A percentile compares a stretch with the other conserved stretches of the same genome.
These are phyloP conservation scores for Xylariomycetidae sp. DNA, from an alignment of 2,329 filamentous ascomycete genomes.

Conservation along the genomic window DNA sequence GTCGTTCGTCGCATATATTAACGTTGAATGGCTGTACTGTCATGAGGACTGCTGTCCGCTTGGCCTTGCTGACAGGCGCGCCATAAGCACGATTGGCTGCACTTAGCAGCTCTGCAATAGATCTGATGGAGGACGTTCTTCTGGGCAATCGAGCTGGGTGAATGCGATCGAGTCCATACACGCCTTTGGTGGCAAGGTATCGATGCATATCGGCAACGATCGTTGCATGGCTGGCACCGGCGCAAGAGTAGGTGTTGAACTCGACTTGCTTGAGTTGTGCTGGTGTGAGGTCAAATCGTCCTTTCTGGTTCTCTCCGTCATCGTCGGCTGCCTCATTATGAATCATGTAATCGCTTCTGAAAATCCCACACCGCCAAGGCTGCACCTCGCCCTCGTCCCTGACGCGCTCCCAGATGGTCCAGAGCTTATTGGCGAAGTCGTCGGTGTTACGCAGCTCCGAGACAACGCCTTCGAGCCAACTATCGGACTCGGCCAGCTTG, in stretches of 20 bases:
- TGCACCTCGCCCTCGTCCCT: constrained; percentile 26
- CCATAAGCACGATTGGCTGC: constrained; percentile 30
- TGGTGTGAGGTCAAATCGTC: constrained; percentile 1
- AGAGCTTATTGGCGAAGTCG: constrained; percentile 30
- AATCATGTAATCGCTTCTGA: constrained; percentile 42
- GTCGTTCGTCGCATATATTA: constrained; percentile 39
- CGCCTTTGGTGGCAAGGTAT: constrained; percentile 22
- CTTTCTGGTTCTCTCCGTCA: not conserved
- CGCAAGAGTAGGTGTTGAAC: constrained; percentile 39
- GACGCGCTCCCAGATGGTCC: constrained; percentile 30
- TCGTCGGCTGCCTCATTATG: constrained; percentile 19
- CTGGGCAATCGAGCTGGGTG: constrained; percentile 17
- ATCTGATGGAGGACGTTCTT: constrained; percentile 28
- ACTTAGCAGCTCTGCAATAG: constrained; percentile 25
- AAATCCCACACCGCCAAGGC: constrained; percentile 30
- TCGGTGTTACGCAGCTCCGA: constrained; percentile 28
- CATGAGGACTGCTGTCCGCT: constrained; percentile 32
- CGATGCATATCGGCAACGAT: constrained; percentile 36
- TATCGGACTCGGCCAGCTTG: constrained; percentile 24
- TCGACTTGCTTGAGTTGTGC: constrained; percentile 40
- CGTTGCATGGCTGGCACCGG: constrained; percentile 35
- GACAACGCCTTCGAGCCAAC: constrained; percentile 30
- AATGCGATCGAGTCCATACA: constrained; percentile 14
- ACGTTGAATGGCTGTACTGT: constrained; percentile 39
- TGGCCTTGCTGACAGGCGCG: constrained; percentile 8